Evolutionary conservation across 2,329 filamentous ascomycete species (phyloP).

Genomic region (Neofusicoccum cordaticola): DNA sequence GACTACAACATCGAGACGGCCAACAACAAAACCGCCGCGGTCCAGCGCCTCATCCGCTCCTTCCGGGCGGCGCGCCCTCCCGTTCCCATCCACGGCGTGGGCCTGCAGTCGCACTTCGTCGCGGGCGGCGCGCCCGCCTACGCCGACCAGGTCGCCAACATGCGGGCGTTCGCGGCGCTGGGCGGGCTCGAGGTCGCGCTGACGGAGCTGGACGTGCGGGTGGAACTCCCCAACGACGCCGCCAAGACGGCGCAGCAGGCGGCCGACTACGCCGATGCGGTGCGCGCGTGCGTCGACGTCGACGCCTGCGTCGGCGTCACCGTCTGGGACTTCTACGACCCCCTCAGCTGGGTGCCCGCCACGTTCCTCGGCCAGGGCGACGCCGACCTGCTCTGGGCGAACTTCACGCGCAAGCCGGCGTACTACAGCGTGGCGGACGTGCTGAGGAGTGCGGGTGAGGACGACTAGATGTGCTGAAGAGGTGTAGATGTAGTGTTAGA

Average conservation of each 20-base stretch:
- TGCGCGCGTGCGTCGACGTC: constrained; percentile 36
- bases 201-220: constrained; percentile 61
- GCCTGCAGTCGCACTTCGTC: constrained; percentile 61
- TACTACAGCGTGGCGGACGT: constrained; percentile 32
- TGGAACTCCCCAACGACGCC: constrained; percentile 44
- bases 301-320: constrained; percentile 39
- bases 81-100: constrained; percentile 58
- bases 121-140: constrained; percentile 52
- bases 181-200: constrained; percentile 56
- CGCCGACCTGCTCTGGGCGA: constrained; percentile 30
- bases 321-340: constrained; percentile 43
- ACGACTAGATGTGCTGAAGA: too few relatives aligned
- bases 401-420: constrained; percentile 33
- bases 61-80: constrained; percentile 31
- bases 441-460: neutral
- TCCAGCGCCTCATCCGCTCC: constrained; percentile 34
- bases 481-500: too few relatives aligned
- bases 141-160: constrained; percentile 44
- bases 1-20: constrained; percentile 57
- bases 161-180: constrained; percentile 51
- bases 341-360: constrained; percentile 39
- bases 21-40: constrained; percentile 45
- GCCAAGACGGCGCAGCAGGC: constrained; percentile 47
- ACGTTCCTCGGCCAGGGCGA: constrained; percentile 38
- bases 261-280: constrained; percentile 43